Base-by-base conservation (phyloP, 768 basidiomycete species). In the Sarcomyxa edulis region DNA sequence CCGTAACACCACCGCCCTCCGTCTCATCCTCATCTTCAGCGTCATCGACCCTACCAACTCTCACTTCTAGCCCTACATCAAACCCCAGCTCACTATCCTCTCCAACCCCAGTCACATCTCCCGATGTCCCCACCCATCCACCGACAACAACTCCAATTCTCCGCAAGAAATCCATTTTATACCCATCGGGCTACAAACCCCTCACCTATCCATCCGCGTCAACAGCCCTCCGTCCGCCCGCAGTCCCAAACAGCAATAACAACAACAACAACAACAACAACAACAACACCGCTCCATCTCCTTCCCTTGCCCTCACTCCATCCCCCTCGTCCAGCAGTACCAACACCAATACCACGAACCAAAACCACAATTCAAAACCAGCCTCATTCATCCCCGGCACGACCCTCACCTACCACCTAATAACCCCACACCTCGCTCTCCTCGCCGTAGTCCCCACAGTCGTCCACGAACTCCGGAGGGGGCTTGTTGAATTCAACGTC, bases 401-500 rank as follows among this genome's bases (percentile, higher is more conserved):
- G 21, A 89, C 88, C n/a, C 65, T 93, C 44, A 84, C 87, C 8
- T 90, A 88, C 58, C 87, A 92, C 60, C 67, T 83, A 33, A 76
- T 92, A 48, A 88, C 85, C 40, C 73, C 75, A 41, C 77, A 75
- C 40, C 71, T 87, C 16, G 81, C 80, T 10, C 64, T 86, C 35
- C 62, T 92, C 37, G 84, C 85, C 3, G 62, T 91, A 36, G 54
- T 92, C 12, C 84, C 84, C 19, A 83, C 85, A 2, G 64, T 70
- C 22, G 78, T 86, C 32, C 89, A 76, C 47, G 83, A 89, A 37
- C 70, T 74, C 44, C 71, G 82, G 39, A 69, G 85, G 12, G 86
- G 85, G 15, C 64, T 91, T 32, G 66, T 93, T 21, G 90, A 93
- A 53, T 91, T 84, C 60, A 93, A 93, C 50, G 82, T 92, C 3